Evolutionary conservation across 768 basidiomycete species (phyloP).

Genomic region (Rubroboletus satanas): DNA sequence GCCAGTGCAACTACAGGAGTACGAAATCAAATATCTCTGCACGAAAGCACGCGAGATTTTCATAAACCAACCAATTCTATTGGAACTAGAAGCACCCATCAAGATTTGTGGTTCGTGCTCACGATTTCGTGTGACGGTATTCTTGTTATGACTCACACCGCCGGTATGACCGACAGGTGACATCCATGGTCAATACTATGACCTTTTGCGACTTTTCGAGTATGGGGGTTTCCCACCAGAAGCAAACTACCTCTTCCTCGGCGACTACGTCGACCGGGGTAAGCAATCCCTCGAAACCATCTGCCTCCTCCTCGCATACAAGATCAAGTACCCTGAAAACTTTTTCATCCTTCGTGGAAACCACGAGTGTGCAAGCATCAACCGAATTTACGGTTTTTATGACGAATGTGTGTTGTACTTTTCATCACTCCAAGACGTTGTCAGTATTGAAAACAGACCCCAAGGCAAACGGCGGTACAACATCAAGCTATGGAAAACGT

Average conservation of each 20-base stretch:
- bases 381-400: conserved; percentile 99
- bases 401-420: conserved; percentile 81
- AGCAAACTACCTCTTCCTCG: conserved; percentile 99
- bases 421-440: not conserved
- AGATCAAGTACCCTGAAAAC: conserved; percentile 99
- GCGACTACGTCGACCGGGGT: conserved; percentile 98
- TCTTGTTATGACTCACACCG: conserved; percentile 22
- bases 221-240: conserved; percentile 99
- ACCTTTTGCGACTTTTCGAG: conserved; percentile 95
- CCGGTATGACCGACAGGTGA: conserved; percentile 58
- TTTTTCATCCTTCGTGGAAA: conserved; percentile 99
- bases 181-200: conserved; percentile 99
- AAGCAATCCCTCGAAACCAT: conserved; percentile 99
- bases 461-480: conserved; percentile 99
- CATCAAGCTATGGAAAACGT: conserved; percentile 99
- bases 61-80: conserved; percentile 96
- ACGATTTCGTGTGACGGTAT: not conserved
- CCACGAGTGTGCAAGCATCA: conserved; percentile 99
- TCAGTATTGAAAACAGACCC: conserved; percentile 10
- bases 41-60: conserved; percentile 99
- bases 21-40: conserved; percentile 99
- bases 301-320: conserved; percentile 97
- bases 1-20: conserved; percentile 95
- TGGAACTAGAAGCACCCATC: conserved; percentile 98
- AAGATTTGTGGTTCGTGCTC: conserved; percentile 91